phyloP scores from a whole-genome alignment of 2,329 filamentous ascomycete species.

The Apiospora sp. region DNA sequence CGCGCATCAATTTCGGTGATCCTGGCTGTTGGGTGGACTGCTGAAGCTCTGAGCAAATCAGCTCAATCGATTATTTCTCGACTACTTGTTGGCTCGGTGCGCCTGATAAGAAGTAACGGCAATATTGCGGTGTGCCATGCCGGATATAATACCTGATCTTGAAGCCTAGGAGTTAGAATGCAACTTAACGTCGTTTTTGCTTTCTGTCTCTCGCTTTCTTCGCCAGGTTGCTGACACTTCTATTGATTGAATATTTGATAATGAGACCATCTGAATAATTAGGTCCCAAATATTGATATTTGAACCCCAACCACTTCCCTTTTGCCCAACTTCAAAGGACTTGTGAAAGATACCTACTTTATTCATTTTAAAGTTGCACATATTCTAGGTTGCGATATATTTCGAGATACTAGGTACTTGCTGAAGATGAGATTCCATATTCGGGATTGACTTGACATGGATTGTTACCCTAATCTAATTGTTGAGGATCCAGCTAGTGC shows the following conservation, averaged over 20 bases:
- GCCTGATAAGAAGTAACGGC: constrained; percentile 2
- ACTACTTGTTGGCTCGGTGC: not conserved
- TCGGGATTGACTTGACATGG: not conserved
- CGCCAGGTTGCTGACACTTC: not conserved
- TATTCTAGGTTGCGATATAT: not conserved
- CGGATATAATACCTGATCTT: not conserved
- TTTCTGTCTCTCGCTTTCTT: not conserved
- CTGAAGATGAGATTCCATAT: not conserved
- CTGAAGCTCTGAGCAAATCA: not conserved
- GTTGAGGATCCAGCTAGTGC: not conserved
- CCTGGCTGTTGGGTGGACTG: constrained; percentile 3
- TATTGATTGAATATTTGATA: not conserved
- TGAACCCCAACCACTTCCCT: not conserved
- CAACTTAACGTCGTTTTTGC: not conserved
- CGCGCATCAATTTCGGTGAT: not conserved
- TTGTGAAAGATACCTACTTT: not conserved
- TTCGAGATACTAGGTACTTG: not conserved
- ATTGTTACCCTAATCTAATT: not conserved
- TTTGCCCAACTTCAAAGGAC: not conserved
- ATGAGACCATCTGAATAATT: not conserved
- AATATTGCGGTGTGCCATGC: not conserved
- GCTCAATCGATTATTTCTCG: not conserved
- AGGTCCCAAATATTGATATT: not conserved
- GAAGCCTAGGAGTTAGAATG: not conserved
- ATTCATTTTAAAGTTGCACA: not conserved